Percentiles rank a stretch among this genome's conserved stretches.
Evolutionary conservation across 1,284 basidiomycete species (phyloP).

Genomic region (Trichosporon sp.): DNA sequence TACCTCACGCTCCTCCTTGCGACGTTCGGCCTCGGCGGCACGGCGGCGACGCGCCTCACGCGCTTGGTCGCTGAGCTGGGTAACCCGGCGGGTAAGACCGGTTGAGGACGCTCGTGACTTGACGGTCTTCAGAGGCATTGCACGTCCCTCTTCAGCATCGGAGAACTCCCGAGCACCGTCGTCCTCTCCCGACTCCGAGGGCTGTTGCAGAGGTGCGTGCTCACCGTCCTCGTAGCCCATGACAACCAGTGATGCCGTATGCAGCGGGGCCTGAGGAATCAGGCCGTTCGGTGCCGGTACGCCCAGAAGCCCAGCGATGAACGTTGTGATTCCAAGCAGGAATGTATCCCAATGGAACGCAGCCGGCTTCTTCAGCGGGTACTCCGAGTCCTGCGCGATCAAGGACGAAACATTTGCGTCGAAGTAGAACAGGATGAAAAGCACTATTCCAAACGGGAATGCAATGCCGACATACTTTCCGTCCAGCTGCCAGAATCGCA

Average conservation of each 20-base stretch:
- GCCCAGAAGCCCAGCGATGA: constrained; percentile 84
- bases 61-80: not conserved
- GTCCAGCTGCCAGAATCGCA: constrained; percentile 84
- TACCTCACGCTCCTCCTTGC: constrained; percentile 53
- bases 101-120: not conserved
- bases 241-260: constrained; percentile 77
- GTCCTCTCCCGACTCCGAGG: constrained; percentile 31
- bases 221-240: constrained; percentile 56
- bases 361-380: constrained; percentile 83
- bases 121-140: not conserved
- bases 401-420: constrained; percentile 56
- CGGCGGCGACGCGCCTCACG: constrained; percentile 9
- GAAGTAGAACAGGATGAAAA: constrained; percentile 52
- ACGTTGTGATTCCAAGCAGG: constrained; percentile 81
- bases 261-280: constrained; percentile 93
- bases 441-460: constrained; percentile 52
- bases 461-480: constrained; percentile 80
- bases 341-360: constrained; percentile 84
- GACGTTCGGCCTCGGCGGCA: constrained; percentile 11
- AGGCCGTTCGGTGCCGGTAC: constrained; percentile 87
- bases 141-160: constrained; percentile 8
- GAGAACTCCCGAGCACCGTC: constrained; percentile 18
- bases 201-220: not conserved
- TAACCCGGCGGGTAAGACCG: constrained; percentile 4
- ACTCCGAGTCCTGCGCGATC: constrained; percentile 87